These are phyloP conservation scores for Acer yangbiense DNA, from an alignment of 345 rosid genomes.

Conservation along the genomic window DNA sequence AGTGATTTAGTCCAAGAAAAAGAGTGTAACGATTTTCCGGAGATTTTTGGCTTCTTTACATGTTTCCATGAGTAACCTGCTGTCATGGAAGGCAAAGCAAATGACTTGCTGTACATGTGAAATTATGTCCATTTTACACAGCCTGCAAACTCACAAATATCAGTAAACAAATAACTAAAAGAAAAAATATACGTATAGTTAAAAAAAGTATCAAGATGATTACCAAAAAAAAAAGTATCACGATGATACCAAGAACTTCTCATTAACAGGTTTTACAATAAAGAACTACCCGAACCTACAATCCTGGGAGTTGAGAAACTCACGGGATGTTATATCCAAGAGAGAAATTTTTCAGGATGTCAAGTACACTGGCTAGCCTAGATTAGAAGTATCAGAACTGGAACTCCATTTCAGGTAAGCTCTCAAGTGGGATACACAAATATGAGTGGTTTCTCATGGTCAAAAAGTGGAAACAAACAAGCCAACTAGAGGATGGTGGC, in stretches of 20 bases:
- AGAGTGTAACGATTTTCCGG: constrained; percentile 88
- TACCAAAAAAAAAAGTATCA: no score
- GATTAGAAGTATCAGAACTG: background rate
- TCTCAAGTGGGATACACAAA: no score
- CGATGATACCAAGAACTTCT: no score
- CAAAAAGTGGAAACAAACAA: background rate
- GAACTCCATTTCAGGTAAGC: background rate
- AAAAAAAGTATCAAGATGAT: no score
- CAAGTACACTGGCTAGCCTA: background rate
- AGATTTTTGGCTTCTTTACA: constrained; percentile 95
- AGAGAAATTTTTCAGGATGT: background rate
- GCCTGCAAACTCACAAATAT: constrained; percentile 49
- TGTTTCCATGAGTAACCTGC: constrained; percentile 90
- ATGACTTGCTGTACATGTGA: constrained; percentile 96
- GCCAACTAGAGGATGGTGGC: background rate
- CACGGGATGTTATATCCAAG: no score
- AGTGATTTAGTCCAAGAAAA: constrained; percentile 80
- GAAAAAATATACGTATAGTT: background rate
- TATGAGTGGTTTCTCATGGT: background rate
- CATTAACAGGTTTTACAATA: no score
- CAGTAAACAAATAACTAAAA: background rate
- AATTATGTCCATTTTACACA: constrained; percentile 93
- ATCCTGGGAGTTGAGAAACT: background rate
- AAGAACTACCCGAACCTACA: background rate
- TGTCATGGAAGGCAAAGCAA: constrained; percentile 98